Percentiles rank a stretch among this genome's conserved stretches.
These are phyloP conservation scores for Suillus paluster DNA, from an alignment of 768 basidiomycete species.

Conservation along the genomic window DNA sequence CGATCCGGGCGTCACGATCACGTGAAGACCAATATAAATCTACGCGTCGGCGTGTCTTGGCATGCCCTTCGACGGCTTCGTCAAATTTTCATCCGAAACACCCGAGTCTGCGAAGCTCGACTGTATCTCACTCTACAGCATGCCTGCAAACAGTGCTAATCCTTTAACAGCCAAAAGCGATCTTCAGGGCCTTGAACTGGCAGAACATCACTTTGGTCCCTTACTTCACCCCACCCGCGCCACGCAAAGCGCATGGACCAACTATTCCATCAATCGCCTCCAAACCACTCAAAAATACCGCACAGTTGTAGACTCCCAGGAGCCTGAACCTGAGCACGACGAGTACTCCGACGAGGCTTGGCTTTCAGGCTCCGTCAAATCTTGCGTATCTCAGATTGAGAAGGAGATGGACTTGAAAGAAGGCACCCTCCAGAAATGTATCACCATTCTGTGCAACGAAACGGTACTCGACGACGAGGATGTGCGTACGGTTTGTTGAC, in stretches of 20 bases:
- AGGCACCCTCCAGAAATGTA: conserved; percentile 11
- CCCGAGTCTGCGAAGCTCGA: neutral
- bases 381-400: conserved; percentile 10
- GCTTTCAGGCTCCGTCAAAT: neutral
- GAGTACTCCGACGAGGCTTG: neutral
- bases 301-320: neutral
- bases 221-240: conserved; percentile 6
- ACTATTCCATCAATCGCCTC: conserved; percentile 8
- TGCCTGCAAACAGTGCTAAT: neutral
- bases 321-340: neutral
- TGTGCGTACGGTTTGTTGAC: neutral
- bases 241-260: conserved; percentile 4
- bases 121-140: neutral
- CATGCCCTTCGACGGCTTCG: neutral
- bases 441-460: conserved; percentile 3
- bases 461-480: conserved; percentile 2
- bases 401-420: conserved; percentile 3
- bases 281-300: neutral
- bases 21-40: neutral
- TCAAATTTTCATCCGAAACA: neutral
- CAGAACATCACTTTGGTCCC: conserved; percentile 10
- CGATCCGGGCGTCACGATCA: neutral
- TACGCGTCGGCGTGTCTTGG: neutral
- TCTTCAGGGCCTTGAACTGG: conserved; percentile 5
- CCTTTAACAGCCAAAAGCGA: neutral